Conservation (phyloP, 1,139 yeast species). For the Debaryomyces sp. region DNA sequence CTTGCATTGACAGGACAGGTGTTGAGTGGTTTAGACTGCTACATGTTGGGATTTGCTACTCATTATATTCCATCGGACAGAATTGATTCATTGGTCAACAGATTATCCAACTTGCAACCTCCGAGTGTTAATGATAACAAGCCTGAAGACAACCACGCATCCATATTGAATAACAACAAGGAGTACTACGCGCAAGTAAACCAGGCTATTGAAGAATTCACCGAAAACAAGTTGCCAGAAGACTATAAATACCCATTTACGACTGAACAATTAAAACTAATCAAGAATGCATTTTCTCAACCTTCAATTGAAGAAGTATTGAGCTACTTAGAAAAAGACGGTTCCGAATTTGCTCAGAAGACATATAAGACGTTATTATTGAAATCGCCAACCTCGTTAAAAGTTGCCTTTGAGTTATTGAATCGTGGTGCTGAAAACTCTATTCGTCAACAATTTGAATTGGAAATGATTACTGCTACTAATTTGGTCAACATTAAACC, state of each 20-base stretch:
- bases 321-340: slow-evolving; percentile 54
- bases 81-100: slow-evolving; percentile 59
- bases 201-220: slow-evolving; percentile 75
- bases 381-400: slow-evolving; percentile 79
- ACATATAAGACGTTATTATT: slow-evolving; percentile 57
- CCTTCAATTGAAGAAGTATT: slow-evolving; percentile 64
- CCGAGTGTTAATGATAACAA: slow-evolving; percentile 34
- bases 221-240: slow-evolving; percentile 65
- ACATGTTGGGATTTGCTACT: slow-evolving; percentile 84
- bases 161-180: slow-evolving; percentile 29
- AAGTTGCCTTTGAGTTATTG: slow-evolving; percentile 71
- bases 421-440: slow-evolving; percentile 62
- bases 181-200: slow-evolving; percentile 64
- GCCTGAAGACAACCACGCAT: slow-evolving; percentile 21
- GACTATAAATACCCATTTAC: slow-evolving; percentile 63
- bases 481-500: slow-evolving; percentile 64
- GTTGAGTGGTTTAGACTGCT: slow-evolving; percentile 75
- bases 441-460: slow-evolving; percentile 66
- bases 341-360: slow-evolving; percentile 66
- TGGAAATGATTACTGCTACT: slow-evolving; percentile 78
- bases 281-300: slow-evolving; percentile 69
- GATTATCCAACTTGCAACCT: slow-evolving; percentile 63
- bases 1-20: slow-evolving; percentile 88
- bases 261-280: slow-evolving; percentile 57
- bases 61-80: slow-evolving; percentile 78